Conservation (phyloP, 176 grass and related monocot genomes). For the Zea luxurians region DNA sequence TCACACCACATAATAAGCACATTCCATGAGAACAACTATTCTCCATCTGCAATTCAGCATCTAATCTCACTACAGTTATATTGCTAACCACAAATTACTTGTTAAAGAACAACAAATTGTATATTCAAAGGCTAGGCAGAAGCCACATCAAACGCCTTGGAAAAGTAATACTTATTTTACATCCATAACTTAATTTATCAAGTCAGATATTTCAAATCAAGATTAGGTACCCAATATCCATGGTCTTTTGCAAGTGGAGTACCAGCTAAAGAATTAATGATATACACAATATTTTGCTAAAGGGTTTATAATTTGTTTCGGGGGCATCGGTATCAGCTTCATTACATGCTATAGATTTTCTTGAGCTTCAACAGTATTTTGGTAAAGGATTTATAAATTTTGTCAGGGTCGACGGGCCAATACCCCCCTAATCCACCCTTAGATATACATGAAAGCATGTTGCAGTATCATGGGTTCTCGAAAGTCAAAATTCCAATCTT, state of each 20-base stretch:
- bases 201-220: not conserved
- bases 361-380: not conserved
- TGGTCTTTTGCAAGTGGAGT: not conserved
- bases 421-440: too few relatives aligned
- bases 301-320: not conserved
- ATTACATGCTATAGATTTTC: not conserved
- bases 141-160: not conserved
- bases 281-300: not conserved
- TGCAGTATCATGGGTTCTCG: not conserved
- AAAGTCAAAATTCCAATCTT: not conserved
- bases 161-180: not conserved
- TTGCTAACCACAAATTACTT: not conserved
- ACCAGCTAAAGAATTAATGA: not conserved
- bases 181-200: not conserved
- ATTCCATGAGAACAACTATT: slow-evolving; percentile 4
- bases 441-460: not conserved
- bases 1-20: slow-evolving; percentile 11
- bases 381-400: not conserved
- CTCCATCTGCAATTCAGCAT: slow-evolving; percentile 9
- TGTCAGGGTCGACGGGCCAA: not conserved
- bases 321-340: not conserved
- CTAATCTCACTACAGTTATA: not conserved
- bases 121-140: not conserved
- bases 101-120: not conserved
- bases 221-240: not conserved